Conservation (phyloP, 1,284 basidiomycete genomes). For the Bondarzewia mesenterica region DNA sequence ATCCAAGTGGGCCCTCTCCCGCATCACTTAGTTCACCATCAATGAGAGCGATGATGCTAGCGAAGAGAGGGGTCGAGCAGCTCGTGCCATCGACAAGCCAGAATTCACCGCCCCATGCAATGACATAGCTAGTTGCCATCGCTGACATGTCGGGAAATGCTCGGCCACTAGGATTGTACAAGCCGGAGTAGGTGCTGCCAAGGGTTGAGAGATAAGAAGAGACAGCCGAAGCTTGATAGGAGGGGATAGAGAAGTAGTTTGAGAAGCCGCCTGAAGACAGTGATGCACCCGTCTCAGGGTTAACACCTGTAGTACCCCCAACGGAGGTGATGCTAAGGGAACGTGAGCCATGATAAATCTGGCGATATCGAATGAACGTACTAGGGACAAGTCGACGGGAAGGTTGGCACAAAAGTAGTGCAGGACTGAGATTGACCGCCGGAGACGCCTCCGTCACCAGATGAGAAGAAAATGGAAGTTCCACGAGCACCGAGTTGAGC, state of each 20-base stretch:
- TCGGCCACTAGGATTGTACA: conserved; percentile 18
- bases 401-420: conserved; percentile 7
- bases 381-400: conserved; percentile 7
- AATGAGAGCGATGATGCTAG: conserved; percentile 45
- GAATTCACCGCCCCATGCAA: conserved; percentile 40
- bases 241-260: conserved; percentile 4
- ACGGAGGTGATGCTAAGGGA: conserved; percentile 18
- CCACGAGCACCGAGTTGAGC: conserved; percentile 8
- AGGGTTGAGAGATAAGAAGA: conserved; percentile 20
- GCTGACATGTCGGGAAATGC: conserved; percentile 41
- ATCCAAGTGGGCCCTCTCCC: conserved; percentile 43
- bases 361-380: conserved; percentile 1
- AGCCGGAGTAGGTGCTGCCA: conserved; percentile 20
- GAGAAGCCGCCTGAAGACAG: conserved; percentile 10
- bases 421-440: conserved; percentile 2
- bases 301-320: conserved; percentile 17
- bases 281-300: conserved; percentile 14
- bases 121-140: conserved; percentile 49
- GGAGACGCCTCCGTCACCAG: conserved; percentile 8
- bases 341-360: background rate
- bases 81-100: conserved; percentile 48
- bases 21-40: conserved; percentile 48
- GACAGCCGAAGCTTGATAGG: conserved; percentile 21
- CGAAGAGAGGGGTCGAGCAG: conserved; percentile 52
- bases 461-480: conserved; percentile 8